Conservation (phyloP, 2,329 filamentous ascomycete species). For the Gaeumannomyces sp. region DNA sequence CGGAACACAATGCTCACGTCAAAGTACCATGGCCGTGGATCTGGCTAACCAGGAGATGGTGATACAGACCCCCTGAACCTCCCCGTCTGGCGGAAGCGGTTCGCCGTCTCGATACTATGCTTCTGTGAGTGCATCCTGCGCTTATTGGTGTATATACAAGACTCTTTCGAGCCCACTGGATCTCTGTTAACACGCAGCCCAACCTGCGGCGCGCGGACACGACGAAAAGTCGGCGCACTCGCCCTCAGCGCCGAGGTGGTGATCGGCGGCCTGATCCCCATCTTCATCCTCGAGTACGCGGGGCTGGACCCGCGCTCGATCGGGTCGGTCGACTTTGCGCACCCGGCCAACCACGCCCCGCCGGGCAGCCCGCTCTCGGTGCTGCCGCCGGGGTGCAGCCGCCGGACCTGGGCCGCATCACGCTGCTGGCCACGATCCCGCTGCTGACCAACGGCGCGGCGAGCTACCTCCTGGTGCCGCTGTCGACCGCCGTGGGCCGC, state of each 20-base stretch:
- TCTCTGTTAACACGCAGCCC: too few relatives aligned
- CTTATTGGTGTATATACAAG: too few relatives aligned
- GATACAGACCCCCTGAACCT: constrained; percentile 25
- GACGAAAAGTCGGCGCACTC: constrained; percentile 17
- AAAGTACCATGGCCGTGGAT: background rate
- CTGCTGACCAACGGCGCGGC: constrained; percentile 29
- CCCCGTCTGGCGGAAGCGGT: constrained; percentile 25
- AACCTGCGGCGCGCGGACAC: too few relatives aligned
- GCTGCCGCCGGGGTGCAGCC: constrained; percentile 23
- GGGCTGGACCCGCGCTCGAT: constrained; percentile 26
- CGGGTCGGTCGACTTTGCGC: constrained; percentile 19
- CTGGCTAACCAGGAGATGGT: background rate
- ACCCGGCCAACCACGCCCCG: constrained; percentile 8
- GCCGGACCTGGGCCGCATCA: constrained; percentile 23
- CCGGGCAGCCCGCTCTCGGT: constrained; percentile 23
- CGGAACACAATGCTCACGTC: background rate
- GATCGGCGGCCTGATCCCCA: constrained; percentile 25
- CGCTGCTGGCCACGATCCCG: constrained; percentile 28
- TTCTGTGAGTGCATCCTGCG: constrained; percentile 20
- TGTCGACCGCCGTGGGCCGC: constrained; percentile 31
- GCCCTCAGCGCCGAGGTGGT: constrained; percentile 23
- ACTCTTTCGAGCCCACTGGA: too few relatives aligned
- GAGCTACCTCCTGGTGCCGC: constrained; percentile 30
- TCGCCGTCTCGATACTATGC: constrained; percentile 22
- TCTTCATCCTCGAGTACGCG: constrained; percentile 29